Evolutionary conservation across 139 green algal genomes (phyloP), one percentile per base, ranked within the genome.

Genomic region (Closterium sp.): DNA sequence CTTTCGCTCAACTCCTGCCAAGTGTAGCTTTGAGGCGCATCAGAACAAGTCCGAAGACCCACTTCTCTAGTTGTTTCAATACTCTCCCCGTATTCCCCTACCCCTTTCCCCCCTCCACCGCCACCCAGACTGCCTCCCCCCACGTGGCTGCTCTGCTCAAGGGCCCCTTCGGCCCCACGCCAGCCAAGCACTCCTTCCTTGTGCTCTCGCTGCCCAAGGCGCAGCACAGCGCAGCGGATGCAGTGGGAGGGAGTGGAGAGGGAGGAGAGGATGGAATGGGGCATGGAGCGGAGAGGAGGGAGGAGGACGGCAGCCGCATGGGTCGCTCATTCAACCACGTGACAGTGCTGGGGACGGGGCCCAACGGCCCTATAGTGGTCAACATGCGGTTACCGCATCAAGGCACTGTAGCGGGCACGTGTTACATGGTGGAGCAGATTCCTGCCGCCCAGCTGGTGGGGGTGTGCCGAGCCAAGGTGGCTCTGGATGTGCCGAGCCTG

Each of bases 401-500:
- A 33, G 96, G 96, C 5, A 90, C 93, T 5, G 87, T 94, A 31
- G 95, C 92, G 1, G 96, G 96, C 3, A 35, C 93, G 7, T 32
- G 32, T 4, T 98, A 96, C 92, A 88, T 95, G 43, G 36, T 98
- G 32, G 90, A 93, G 5, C 94, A 95, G 86, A 94, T 95, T 3
- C 36, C 28, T 30, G 66, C 34, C 21, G n/a, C 36, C 25, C 28
- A 35, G 30, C 87, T 98, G 19, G 89, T 96, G 33, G 94, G 85
- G 89, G 96, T 98, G 34, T 95, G 95, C 64, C 95, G 90, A 84
- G 83, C 90, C 33, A 97, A 97, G 90, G 84, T 97, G n/a, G 93
- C 92, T 85, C n/a, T 96, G 32, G 94, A 97, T 33, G 84, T 86
- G 12, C 93, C 92, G 25, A 87, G 33, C 19, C 87, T 96, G 66